Conservation (phyloP, 495 filamentous ascomycete species). For the Penicillium longicatenatum region DNA sequence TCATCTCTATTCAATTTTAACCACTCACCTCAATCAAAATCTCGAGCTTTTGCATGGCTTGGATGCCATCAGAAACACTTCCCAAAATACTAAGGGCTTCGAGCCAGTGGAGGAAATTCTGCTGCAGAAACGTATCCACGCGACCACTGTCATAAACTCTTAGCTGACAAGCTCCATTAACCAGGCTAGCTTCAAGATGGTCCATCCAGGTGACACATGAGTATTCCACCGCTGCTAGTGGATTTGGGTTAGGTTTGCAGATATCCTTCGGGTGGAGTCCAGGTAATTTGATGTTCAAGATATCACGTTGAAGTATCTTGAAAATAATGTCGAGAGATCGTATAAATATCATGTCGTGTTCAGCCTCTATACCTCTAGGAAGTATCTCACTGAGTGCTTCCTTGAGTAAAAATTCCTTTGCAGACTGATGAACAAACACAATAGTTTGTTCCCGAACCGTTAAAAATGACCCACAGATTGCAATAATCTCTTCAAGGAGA, state of each 20-base stretch:
- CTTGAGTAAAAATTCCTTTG: constrained; percentile 7
- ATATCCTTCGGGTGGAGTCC: background rate
- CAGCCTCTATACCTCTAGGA: background rate
- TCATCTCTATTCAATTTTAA: background rate
- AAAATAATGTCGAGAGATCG: background rate
- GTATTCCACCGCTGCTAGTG: constrained; percentile 1
- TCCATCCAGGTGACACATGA: background rate
- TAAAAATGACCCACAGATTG: constrained; percentile 6
- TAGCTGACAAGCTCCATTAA: background rate
- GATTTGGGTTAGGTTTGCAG: background rate
- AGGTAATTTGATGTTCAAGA: background rate
- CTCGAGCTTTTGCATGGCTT: constrained; percentile 14
- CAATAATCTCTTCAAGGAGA: background rate
- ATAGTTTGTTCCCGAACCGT: constrained; percentile 4
- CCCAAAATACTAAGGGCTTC: constrained; percentile 35
- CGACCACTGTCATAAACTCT: background rate
- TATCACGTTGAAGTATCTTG: constrained; percentile 6
- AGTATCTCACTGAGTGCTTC: background rate
- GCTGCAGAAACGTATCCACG: constrained; percentile 6
- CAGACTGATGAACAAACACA: constrained; percentile 11
- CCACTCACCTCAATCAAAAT: constrained; percentile 10
- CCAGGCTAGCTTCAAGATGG: background rate
- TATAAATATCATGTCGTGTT: background rate
- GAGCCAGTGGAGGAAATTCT: constrained; percentile 34
- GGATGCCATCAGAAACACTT: constrained; percentile 26